phyloP scores from a whole-genome alignment of 2,329 filamentous ascomycete genomes.

The Simplicillium sp. region DNA sequence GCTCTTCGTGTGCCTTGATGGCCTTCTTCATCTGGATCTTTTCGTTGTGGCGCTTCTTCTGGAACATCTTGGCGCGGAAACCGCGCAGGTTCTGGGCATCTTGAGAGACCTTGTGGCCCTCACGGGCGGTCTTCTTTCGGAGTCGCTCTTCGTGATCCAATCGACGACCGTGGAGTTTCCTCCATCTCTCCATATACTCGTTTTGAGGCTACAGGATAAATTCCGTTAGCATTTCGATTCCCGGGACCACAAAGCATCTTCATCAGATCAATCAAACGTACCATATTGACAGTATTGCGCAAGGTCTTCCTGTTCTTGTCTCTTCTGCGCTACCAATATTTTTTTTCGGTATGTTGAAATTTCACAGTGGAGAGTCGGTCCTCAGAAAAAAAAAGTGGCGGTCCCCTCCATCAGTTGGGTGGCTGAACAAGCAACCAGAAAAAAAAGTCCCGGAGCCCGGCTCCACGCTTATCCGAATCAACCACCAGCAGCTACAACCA shows the following conservation, averaged over 20 bases:
- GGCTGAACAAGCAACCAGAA: conserved; percentile 3
- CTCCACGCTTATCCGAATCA: conserved; percentile 22
- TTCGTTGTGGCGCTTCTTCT: conserved; percentile 89
- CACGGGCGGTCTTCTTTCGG: conserved; percentile 80
- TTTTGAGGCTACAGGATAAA: conserved; percentile 60
- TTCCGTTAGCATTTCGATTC: not conserved
- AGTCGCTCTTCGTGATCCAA: conserved; percentile 78
- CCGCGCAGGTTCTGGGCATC: conserved; percentile 91
- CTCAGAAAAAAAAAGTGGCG: conserved; percentile 14
- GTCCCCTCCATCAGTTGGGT: conserved; percentile 10
- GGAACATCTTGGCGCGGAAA: conserved; percentile 83
- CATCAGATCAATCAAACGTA: conserved; percentile 9
- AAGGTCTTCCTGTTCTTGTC: conserved; percentile 9
- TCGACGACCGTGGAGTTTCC: conserved; percentile 38
- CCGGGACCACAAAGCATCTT: not conserved
- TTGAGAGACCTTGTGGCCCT: conserved; percentile 78
- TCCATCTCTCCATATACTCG: conserved; percentile 59
- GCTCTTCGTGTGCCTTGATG: conserved; percentile 91
- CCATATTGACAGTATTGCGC: conserved; percentile 22
- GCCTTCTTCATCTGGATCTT: conserved; percentile 97
- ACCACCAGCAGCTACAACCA: not conserved
- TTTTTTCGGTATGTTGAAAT: conserved; percentile 12
- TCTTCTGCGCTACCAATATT: conserved; percentile 1
- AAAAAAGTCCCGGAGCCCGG: conserved; percentile 18
- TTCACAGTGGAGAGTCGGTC: conserved; percentile 7